Evolutionary conservation across 371 early-diverging fungal genomes (phyloP).

Genomic region (Zopfochytrium polystomum): DNA sequence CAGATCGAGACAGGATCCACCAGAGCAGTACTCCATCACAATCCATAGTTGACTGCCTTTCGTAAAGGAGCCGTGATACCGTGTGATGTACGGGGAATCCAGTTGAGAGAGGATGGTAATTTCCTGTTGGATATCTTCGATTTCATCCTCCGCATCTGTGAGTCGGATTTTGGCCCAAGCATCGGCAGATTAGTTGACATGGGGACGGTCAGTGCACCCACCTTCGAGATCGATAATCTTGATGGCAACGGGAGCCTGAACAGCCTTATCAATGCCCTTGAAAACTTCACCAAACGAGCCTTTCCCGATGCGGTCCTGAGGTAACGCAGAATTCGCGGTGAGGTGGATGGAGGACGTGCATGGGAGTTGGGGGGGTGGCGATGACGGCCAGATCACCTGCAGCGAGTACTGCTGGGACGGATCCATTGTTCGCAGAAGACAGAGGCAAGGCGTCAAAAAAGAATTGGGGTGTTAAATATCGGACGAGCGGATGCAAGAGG

Average conservation of each 20-base stretch:
- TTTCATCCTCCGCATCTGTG: conserved; percentile 88
- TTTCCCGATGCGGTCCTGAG: conserved; percentile 39
- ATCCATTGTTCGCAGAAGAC: no score
- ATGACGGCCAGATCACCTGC: no score
- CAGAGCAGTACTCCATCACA: conserved; percentile 52
- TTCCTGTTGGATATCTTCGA: conserved; percentile 97
- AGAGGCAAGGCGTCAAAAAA: no score
- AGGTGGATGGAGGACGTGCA: no score
- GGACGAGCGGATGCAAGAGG: no score
- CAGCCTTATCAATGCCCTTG: conserved; percentile 39
- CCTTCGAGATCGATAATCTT: conserved; percentile 55
- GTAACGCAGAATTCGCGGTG: no score
- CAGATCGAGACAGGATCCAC: conserved; percentile 47
- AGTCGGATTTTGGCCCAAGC: background rate
- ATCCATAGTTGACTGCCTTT: conserved; percentile 45
- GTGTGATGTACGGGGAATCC: conserved; percentile 85
- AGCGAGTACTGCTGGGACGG: no score
- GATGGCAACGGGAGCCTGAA: conserved; percentile 44
- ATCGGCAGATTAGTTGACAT: background rate
- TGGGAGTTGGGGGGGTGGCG: no score
- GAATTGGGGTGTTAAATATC: no score
- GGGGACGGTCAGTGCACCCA: conserved; percentile 1
- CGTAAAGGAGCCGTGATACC: conserved; percentile 59
- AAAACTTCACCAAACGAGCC: conserved; percentile 44
- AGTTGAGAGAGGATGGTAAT: conserved; percentile 93